phyloP scores from a whole-genome alignment of 2,329 filamentous ascomycete genomes.

The Kalmusia sp. region DNA sequence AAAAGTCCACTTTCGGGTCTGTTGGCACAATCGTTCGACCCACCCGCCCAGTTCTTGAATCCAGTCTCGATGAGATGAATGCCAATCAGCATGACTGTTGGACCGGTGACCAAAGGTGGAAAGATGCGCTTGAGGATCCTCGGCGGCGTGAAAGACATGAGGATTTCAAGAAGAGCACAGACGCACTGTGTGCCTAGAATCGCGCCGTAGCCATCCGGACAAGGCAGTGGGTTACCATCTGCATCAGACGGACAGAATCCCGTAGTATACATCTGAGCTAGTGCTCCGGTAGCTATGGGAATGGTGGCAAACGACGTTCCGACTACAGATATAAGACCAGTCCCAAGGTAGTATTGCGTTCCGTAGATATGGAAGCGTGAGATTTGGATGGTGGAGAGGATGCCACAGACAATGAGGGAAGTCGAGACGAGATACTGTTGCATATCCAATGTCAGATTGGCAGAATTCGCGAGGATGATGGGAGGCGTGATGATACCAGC shows the following conservation, averaged over 20 bases:
- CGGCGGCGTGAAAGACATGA: slow-evolving; percentile 77
- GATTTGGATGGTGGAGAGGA: slow-evolving; percentile 78
- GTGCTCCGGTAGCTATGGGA: slow-evolving; percentile 73
- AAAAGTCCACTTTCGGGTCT: slow-evolving; percentile 60
- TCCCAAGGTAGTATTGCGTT: slow-evolving; percentile 70
- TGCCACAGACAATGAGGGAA: slow-evolving; percentile 78
- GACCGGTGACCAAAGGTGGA: slow-evolving; percentile 77
- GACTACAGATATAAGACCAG: slow-evolving; percentile 80
- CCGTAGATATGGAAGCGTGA: slow-evolving; percentile 75
- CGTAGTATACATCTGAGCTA: slow-evolving; percentile 78
- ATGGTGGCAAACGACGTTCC: slow-evolving; percentile 81
- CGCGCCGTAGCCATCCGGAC: slow-evolving; percentile 77
- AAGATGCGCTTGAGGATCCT: slow-evolving; percentile 74
- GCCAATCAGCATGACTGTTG: slow-evolving; percentile 74
- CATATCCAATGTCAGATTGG: slow-evolving; percentile 66
- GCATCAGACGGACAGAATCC: slow-evolving; percentile 69
- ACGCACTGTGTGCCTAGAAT: slow-evolving; percentile 69
- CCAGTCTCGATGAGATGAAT: slow-evolving; percentile 74
- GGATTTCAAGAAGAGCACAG: slow-evolving; percentile 68
- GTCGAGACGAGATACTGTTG: slow-evolving; percentile 82
- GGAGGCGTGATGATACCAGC: slow-evolving; percentile 76
- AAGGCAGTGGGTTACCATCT: slow-evolving; percentile 72
- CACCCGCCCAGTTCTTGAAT: slow-evolving; percentile 81
- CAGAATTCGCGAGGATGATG: slow-evolving; percentile 72
- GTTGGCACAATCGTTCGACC: slow-evolving; percentile 65